Evolutionary conservation across 2,329 filamentous ascomycete genomes (phyloP).

Genomic region (Paecilomyces fulvus): DNA sequence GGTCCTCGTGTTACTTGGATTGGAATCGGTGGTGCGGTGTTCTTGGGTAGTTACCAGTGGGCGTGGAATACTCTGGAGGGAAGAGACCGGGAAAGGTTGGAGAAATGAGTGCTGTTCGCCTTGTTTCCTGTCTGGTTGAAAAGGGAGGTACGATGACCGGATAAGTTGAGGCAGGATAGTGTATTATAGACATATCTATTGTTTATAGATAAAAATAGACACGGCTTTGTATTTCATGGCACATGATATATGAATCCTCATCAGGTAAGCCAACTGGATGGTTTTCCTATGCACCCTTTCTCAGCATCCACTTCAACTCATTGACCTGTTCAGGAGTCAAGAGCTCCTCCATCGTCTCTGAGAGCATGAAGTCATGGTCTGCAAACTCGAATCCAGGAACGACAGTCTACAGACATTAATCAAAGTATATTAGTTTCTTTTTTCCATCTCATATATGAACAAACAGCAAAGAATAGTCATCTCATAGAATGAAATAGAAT

Average conservation of each 20-base stretch:
- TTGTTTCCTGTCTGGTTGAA: no score
- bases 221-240: no score
- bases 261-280: neutral
- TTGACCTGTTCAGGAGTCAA: conserved; percentile 43
- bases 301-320: conserved; percentile 36
- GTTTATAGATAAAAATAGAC: neutral
- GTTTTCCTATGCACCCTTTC: conserved; percentile 4
- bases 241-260: neutral
- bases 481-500: neutral
- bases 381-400: conserved; percentile 59
- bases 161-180: neutral
- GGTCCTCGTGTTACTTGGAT: conserved; percentile 91
- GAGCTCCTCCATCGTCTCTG: conserved; percentile 43
- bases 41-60: conserved; percentile 89
- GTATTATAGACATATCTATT: neutral
- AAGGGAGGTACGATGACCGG: no score
- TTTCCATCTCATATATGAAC: neutral
- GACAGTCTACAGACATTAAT: conserved; percentile 39
- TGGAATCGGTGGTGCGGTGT: conserved; percentile 85
- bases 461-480: conserved; percentile 2
- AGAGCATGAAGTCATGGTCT: conserved; percentile 58
- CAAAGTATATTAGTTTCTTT: neutral
- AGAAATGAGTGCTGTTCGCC: neutral
- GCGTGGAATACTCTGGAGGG: conserved; percentile 64
- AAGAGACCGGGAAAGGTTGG: conserved; percentile 9